Conservation (phyloP, 192 early-diverging fungal genomes). For the Mortierella hygrophila region DNA sequence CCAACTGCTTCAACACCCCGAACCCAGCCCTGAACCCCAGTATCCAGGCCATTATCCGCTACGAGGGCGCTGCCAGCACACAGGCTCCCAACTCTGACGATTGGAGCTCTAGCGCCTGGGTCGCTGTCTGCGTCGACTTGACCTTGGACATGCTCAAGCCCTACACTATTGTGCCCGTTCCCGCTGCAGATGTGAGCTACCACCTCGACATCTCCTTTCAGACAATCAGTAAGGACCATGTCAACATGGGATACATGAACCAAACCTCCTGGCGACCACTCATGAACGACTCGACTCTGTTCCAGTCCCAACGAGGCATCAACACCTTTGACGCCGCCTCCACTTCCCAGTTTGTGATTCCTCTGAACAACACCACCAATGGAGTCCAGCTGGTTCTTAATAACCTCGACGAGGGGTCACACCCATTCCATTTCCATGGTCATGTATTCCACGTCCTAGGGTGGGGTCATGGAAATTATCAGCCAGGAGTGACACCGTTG, state of each 20-base stretch:
- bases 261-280: slow-evolving; percentile 42
- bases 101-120: slow-evolving; percentile 25
- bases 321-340: slow-evolving; percentile 3
- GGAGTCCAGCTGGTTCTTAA: slow-evolving; percentile 39
- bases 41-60: slow-evolving; percentile 48
- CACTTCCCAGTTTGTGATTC: slow-evolving; percentile 11
- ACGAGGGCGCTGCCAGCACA: slow-evolving; percentile 49
- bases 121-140: slow-evolving; percentile 26
- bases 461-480: slow-evolving; percentile 35
- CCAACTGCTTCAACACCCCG: slow-evolving; percentile 43
- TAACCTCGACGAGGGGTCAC: slow-evolving; percentile 44
- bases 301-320: slow-evolving; percentile 25
- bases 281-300: slow-evolving; percentile 27
- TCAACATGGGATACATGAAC: slow-evolving; percentile 39
- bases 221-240: neutral
- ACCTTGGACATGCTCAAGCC: slow-evolving; percentile 37
- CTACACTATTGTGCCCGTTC: slow-evolving; percentile 9
- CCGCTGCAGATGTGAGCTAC: slow-evolving; percentile 4
- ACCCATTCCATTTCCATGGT: slow-evolving; percentile 60
- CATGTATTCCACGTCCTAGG: slow-evolving; percentile 55
- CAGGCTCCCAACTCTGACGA: slow-evolving; percentile 28
- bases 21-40: slow-evolving; percentile 35
- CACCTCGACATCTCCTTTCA: slow-evolving; percentile 16
- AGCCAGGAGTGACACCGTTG: slow-evolving; percentile 8
- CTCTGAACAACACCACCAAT: slow-evolving; percentile 13